Conservation (phyloP, 2,329 filamentous ascomycete genomes). For the Arthrobotrys iridis region DNA sequence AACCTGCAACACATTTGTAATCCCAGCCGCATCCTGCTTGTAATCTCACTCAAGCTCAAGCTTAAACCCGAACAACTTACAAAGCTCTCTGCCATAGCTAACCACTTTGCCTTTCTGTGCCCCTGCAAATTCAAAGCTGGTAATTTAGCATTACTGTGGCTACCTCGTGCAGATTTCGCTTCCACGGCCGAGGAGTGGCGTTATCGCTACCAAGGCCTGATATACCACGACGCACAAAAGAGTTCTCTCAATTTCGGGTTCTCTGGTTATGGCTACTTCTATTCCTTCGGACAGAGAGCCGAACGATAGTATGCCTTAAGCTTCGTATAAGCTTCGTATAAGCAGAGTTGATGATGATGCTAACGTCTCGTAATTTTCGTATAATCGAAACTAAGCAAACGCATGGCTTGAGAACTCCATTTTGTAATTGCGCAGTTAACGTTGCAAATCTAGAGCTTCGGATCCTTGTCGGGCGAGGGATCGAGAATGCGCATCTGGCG, state of each 20-base stretch:
- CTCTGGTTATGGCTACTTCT: no score
- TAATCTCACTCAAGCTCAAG: not conserved
- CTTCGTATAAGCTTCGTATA: no score
- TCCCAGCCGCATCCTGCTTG: not conserved
- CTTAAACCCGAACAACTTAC: not conserved
- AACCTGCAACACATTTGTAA: conserved; percentile 16
- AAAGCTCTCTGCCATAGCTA: not conserved
- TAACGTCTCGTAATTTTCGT: no score
- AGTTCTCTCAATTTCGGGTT: not conserved
- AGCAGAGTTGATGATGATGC: no score
- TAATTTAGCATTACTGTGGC: not conserved
- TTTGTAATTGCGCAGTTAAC: no score
- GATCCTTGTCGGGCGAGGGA: no score
- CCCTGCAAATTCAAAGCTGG: not conserved
- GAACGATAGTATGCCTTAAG: not conserved
- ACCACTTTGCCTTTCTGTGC: no score
- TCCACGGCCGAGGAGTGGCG: conserved; percentile 11
- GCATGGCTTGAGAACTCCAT: no score
- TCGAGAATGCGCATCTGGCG: no score
- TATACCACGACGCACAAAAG: not conserved
- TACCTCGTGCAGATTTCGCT: not conserved
- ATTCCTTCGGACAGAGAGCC: not conserved
- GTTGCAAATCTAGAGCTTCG: no score
- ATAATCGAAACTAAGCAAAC: no score
- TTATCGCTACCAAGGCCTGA: conserved; percentile 1